Conservation (phyloP, 164 flowering plant species). For the Berberis thunbergii region DNA sequence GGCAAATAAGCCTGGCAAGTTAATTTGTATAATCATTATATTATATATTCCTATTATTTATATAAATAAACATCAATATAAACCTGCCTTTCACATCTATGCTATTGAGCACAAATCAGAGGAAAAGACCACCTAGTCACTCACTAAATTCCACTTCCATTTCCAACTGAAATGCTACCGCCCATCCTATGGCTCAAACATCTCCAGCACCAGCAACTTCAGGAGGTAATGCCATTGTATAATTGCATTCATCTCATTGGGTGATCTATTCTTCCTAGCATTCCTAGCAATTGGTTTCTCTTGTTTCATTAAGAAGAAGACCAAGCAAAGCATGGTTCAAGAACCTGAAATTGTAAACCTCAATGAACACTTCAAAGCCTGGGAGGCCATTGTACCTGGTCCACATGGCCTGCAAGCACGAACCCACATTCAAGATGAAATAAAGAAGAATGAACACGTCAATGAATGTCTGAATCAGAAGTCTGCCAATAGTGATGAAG, state of each 20-base stretch:
- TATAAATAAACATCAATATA: too few species aligned
- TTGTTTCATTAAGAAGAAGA: constrained; percentile 53
- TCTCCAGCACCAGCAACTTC: constrained; percentile 33
- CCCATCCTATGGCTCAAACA: neutral
- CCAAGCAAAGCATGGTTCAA: constrained; percentile 21
- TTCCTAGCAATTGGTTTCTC: constrained; percentile 45
- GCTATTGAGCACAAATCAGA: too few species aligned
- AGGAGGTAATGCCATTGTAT: constrained; percentile 29
- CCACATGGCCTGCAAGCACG: constrained; percentile 45
- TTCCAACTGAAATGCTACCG: too few species aligned
- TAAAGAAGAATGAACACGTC: constrained; percentile 23
- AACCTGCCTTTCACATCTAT: too few species aligned
- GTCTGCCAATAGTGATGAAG: constrained; percentile 8
- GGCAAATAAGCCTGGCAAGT: too few species aligned
- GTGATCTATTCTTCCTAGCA: constrained; percentile 58
- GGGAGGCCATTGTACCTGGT: constrained; percentile 51
- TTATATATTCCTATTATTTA: too few species aligned
- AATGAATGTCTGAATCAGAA: constrained; percentile 11
- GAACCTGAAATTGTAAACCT: constrained; percentile 33
- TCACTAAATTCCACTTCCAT: too few species aligned
- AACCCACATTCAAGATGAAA: constrained; percentile 37
- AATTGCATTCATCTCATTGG: constrained; percentile 49
- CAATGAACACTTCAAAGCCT: constrained; percentile 48
- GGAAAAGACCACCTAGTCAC: too few species aligned
- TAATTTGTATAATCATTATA: too few species aligned